phyloP scores from a whole-genome alignment of 768 basidiomycete species.

The Serendipita sp. region DNA sequence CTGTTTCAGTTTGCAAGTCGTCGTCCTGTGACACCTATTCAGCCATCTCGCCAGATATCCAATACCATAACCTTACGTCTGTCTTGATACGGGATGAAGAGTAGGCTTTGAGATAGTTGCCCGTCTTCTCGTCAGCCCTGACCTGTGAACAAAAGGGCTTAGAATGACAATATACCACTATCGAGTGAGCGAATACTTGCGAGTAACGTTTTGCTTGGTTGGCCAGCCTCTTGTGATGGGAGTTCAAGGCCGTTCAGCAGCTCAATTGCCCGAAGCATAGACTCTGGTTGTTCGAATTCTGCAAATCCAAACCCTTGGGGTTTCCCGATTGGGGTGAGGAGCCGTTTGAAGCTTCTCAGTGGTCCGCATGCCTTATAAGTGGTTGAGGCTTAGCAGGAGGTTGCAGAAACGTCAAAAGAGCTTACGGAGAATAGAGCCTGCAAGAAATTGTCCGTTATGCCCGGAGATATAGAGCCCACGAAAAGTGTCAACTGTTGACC shows the following conservation, averaged over 20 bases:
- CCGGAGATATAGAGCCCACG: constrained; percentile 89
- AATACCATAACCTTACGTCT: constrained; percentile 39
- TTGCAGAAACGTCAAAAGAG: constrained; percentile 9
- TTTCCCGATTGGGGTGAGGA: constrained; percentile 83
- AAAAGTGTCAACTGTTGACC: constrained; percentile 76
- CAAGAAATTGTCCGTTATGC: constrained; percentile 69
- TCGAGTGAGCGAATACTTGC: constrained; percentile 32
- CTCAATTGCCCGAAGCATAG: constrained; percentile 59
- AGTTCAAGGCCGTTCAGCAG: constrained; percentile 49
- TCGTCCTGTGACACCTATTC: constrained; percentile 36
- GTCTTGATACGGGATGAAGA: constrained; percentile 60
- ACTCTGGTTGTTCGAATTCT: constrained; percentile 85
- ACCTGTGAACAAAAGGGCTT: constrained; percentile 32
- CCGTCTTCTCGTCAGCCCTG: constrained; percentile 94
- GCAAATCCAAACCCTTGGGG: constrained; percentile 96
- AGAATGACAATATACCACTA: constrained; percentile 21
- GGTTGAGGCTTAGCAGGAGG: neutral
- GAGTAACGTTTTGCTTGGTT: constrained; percentile 45
- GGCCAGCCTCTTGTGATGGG: constrained; percentile 43
- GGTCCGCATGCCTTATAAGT: constrained; percentile 66
- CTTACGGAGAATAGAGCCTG: constrained; percentile 62
- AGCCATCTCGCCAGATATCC: neutral
- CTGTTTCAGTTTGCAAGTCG: constrained; percentile 43
- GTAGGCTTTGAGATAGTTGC: constrained; percentile 73
- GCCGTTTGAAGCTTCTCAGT: constrained; percentile 77